Evolutionary conservation across 2,329 filamentous ascomycete genomes (phyloP), one percentile per base, ranked within the genome.

Genomic region (Claviceps arundinis): DNA sequence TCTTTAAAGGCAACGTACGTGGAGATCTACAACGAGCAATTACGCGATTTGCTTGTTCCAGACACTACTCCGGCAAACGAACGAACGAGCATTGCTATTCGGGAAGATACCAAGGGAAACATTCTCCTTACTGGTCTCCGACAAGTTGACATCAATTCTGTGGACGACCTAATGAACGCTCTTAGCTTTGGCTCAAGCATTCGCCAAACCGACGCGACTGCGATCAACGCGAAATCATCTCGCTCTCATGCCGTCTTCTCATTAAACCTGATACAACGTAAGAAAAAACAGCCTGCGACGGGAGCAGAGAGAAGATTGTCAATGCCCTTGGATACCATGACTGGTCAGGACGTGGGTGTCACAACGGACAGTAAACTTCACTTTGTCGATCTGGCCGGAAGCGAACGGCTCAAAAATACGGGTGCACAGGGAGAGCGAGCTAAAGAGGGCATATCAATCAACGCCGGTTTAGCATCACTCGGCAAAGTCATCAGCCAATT

Each of bases 401-500:
- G 93, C 65, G 93, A 98, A 71, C 81, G 93, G 60, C 73, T 98
- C 62, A 98, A 98, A 72, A 97, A 98, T 62, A 98, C 93, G 0
- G 89, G 89, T 37, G 93, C 93, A 0, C 90, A 95, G 56, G 93
- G 93, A 44, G 93, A 97, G 60, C 81, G 93, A 53, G 93, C 93
- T 41, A 91, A 84, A 65, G 93, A 98, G 68, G 93, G 93, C 60
- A 98, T 98, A 55, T 95, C 91, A 13, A 98, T 98, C 74, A 98
- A 98, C 63, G 93, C 87, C 41, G 93, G 93, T 54, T 79, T 98
- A 55, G 93, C 93, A 48, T 91, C 90, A 55, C 75, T 98, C 26
- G 93, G 93, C 64, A 98, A 98, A 68, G 93, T 98, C 67, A 98
- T 98, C 63, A 95, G 93, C 37, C 93, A 98, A 69, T 77, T 98